A percentile compares a stretch with the other conserved stretches of the same genome.
Conservation (phyloP, 2,329 filamentous ascomycete genomes). For the Neodidymelliopsis sp. region DNA sequence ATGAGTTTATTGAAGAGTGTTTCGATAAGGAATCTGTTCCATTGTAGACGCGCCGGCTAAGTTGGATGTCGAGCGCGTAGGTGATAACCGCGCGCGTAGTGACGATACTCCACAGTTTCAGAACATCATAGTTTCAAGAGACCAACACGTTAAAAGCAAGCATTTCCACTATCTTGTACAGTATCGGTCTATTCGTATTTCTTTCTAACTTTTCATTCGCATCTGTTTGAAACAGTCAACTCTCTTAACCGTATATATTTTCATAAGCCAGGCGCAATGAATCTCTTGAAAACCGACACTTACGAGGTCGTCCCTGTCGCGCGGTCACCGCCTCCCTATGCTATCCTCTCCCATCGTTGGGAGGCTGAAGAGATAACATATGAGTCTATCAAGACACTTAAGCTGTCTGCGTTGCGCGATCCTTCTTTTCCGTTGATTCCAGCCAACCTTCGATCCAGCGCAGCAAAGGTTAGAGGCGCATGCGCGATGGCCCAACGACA, state of each 20-base stretch:
- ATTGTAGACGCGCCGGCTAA: no score
- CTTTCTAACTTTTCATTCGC: no score
- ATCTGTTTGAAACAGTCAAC: no score
- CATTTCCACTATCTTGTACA: not conserved
- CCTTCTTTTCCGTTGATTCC: not conserved
- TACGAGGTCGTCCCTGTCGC: not conserved
- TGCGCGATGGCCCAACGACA: constrained; percentile 7
- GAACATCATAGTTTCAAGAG: no score
- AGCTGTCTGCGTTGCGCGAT: not conserved
- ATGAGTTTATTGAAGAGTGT: no score
- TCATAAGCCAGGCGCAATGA: no score
- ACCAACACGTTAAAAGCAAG: not conserved
- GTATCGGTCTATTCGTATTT: no score
- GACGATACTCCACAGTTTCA: not conserved
- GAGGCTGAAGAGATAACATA: constrained; percentile 2
- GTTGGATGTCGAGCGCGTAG: not conserved
- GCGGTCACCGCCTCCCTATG: not conserved
- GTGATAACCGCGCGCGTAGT: not conserved
- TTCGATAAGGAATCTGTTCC: no score
- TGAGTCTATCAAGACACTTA: not conserved
- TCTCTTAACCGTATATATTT: not conserved
- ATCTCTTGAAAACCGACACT: not conserved
- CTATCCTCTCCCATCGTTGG: constrained; percentile 3
- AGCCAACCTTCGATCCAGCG: not conserved
- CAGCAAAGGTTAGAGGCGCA: not conserved